These are phyloP conservation scores for Serpula lacrymans DNA, from an alignment of 768 basidiomycete species.

Conservation along the genomic window DNA sequence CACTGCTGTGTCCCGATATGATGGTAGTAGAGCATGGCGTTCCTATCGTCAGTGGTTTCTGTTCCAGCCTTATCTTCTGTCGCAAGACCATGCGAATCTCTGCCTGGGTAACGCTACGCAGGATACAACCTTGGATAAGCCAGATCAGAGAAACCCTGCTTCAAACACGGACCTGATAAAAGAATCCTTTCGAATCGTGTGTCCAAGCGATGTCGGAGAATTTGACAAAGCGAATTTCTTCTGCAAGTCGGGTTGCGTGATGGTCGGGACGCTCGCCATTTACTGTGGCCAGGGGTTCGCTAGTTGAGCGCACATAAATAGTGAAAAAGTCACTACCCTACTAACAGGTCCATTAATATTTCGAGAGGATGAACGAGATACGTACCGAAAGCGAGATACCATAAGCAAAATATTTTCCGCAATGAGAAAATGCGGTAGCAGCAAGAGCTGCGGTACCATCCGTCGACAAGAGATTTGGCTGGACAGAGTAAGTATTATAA, in stretches of 20 bases:
- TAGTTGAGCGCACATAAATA: conserved; percentile 63
- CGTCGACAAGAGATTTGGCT: conserved; percentile 68
- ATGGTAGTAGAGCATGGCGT: conserved; percentile 79
- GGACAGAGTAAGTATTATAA: not conserved
- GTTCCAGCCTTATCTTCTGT: conserved; percentile 52
- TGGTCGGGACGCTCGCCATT: conserved; percentile 37
- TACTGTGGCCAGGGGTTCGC: conserved; percentile 47
- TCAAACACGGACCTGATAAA: conserved; percentile 58
- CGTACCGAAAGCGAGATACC: conserved; percentile 69
- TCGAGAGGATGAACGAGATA: conserved; percentile 9
- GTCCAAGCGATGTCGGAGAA: conserved; percentile 74
- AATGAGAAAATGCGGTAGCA: conserved; percentile 56
- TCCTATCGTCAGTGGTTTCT: conserved; percentile 56
- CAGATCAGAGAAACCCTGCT: not conserved
- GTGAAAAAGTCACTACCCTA: conserved; percentile 76
- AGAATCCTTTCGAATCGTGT: conserved; percentile 77
- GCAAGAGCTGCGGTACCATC: conserved; percentile 72
- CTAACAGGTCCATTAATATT: conserved; percentile 2
- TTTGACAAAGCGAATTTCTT: conserved; percentile 74
- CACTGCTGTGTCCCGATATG: conserved; percentile 67
- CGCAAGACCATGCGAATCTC: conserved; percentile 40
- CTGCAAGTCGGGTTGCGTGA: conserved; percentile 52
- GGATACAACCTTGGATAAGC: not conserved
- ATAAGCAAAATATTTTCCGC: conserved; percentile 73
- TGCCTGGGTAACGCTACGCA: conserved; percentile 54